Evolutionary conservation across 768 basidiomycete species (phyloP).

Genomic region (Cystobasidiopsis lactophilus): DNA sequence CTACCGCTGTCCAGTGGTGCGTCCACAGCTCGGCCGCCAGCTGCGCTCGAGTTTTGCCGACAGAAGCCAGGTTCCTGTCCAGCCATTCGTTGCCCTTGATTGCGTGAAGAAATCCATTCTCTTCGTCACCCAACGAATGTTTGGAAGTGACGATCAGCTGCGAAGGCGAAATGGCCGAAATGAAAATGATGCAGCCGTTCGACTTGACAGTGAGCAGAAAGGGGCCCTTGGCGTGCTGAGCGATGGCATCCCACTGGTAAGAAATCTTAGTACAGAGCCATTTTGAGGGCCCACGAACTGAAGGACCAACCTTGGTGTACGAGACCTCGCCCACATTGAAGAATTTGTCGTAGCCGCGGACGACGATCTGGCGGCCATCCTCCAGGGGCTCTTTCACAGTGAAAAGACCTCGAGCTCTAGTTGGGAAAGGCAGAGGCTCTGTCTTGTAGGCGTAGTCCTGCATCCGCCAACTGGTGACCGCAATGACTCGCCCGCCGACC

Average conservation of each 20-base stretch:
- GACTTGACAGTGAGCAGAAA: slow-evolving; percentile 80
- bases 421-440: slow-evolving; percentile 75
- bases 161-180: slow-evolving; percentile 53
- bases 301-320: slow-evolving; percentile 57
- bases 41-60: slow-evolving; percentile 46
- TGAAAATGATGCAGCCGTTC: slow-evolving; percentile 92
- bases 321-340: slow-evolving; percentile 93
- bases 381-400: slow-evolving; percentile 26
- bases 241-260: slow-evolving; percentile 18
- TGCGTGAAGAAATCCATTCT: slow-evolving; percentile 34
- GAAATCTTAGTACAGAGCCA: neutral
- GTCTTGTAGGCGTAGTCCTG: slow-evolving; percentile 87
- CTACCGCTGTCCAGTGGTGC: slow-evolving; percentile 65
- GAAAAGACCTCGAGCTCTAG: slow-evolving; percentile 80
- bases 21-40: slow-evolving; percentile 56
- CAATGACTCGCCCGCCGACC: neutral
- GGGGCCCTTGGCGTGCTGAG: slow-evolving; percentile 30
- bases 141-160: slow-evolving; percentile 76
- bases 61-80: slow-evolving; percentile 37
- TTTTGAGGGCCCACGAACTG: neutral
- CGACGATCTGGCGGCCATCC: slow-evolving; percentile 38
- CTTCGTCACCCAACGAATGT: slow-evolving; percentile 47
- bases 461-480: slow-evolving; percentile 81
- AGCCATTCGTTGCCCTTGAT: slow-evolving; percentile 70
- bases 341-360: slow-evolving; percentile 92